phyloP scores from a whole-genome alignment of 306 rosid genomes.

The Pterocarpus santalinus region DNA sequence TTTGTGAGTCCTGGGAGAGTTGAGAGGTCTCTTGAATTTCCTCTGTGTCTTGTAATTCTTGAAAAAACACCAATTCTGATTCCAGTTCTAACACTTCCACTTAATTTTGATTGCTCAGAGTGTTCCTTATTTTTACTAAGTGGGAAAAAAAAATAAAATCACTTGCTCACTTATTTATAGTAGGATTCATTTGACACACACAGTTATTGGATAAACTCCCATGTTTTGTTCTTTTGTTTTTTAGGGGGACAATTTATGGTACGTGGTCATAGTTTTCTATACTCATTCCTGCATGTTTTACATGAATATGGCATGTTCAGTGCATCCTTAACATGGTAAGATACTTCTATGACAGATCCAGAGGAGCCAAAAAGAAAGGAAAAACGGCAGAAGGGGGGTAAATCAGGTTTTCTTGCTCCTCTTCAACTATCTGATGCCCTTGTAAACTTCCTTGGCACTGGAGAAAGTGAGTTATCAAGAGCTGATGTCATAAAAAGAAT shows the following conservation, averaged over 20 bases:
- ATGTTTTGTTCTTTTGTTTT: background rate
- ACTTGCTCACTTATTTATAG: background rate
- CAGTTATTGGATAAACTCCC: slow-evolving; percentile 16
- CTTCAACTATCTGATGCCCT: slow-evolving; percentile 81
- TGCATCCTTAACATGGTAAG: background rate
- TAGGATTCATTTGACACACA: slow-evolving; percentile 6
- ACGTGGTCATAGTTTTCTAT: slow-evolving; percentile 24
- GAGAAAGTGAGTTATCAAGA: slow-evolving; percentile 72
- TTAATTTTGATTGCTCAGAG: slow-evolving; percentile 11
- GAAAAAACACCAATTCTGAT: no score
- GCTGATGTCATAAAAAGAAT: slow-evolving; percentile 71
- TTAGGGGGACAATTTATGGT: background rate
- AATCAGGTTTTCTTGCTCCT: slow-evolving; percentile 81
- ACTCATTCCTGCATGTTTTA: slow-evolving; percentile 3
- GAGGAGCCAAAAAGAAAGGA: slow-evolving; percentile 64
- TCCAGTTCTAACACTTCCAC: no score
- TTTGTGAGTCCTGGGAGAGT: no score
- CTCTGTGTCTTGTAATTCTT: no score
- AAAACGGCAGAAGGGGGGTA: slow-evolving; percentile 76
- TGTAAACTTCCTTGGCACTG: slow-evolving; percentile 73
- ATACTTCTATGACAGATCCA: slow-evolving; percentile 50
- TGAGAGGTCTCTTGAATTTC: no score
- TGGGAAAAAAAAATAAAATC: background rate
- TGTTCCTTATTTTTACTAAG: background rate
- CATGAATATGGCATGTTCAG: slow-evolving; percentile 26